phyloP scores from a whole-genome alignment of 331 rosid species.

The Quercus tomentella region DNA sequence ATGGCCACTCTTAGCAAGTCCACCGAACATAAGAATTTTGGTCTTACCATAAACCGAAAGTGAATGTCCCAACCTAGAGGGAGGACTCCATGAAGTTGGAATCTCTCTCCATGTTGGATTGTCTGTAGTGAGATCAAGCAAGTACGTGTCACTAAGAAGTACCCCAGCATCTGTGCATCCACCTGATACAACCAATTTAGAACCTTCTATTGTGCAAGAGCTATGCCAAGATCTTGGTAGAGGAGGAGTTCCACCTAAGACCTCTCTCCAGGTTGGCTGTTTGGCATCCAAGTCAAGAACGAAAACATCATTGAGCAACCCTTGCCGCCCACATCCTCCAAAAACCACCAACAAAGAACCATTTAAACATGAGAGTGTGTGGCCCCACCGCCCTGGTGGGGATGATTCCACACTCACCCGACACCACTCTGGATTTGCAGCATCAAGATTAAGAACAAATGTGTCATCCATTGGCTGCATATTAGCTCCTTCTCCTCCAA shows the following conservation, averaged over 20 bases:
- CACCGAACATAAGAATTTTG: conserved; percentile 94
- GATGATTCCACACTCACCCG: conserved; percentile 82
- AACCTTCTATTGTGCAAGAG: conserved; percentile 91
- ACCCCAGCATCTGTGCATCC: conserved; percentile 95
- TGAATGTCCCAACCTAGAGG: conserved; percentile 89
- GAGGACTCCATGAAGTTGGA: conserved; percentile 85
- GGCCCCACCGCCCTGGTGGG: conserved; percentile 99
- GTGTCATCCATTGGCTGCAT: conserved; percentile 99
- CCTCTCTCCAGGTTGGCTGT: conserved; percentile 96
- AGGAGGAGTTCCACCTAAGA: conserved; percentile 84
- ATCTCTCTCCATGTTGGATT: conserved; percentile 92
- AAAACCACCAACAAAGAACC: conserved; percentile 91
- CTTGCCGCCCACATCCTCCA: conserved; percentile 94
- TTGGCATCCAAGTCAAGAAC: conserved; percentile 97
- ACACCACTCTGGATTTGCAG: conserved; percentile 82
- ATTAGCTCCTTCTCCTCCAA: conserved; percentile 98
- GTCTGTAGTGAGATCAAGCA: conserved; percentile 67
- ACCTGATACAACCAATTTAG: conserved; percentile 91
- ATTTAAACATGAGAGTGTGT: conserved; percentile 83
- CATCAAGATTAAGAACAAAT: conserved; percentile 90
- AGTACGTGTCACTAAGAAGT: conserved; percentile 82
- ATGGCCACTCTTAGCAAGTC: conserved; percentile 96
- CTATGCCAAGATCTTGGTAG: conserved; percentile 98
- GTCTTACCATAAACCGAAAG: conserved; percentile 89
- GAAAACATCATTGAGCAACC: conserved; percentile 90